Evolutionary conservation across 352 stramenopile genomes (phyloP), one percentile per base, ranked within the genome.

Genomic region (Pythium aristosporum): DNA sequence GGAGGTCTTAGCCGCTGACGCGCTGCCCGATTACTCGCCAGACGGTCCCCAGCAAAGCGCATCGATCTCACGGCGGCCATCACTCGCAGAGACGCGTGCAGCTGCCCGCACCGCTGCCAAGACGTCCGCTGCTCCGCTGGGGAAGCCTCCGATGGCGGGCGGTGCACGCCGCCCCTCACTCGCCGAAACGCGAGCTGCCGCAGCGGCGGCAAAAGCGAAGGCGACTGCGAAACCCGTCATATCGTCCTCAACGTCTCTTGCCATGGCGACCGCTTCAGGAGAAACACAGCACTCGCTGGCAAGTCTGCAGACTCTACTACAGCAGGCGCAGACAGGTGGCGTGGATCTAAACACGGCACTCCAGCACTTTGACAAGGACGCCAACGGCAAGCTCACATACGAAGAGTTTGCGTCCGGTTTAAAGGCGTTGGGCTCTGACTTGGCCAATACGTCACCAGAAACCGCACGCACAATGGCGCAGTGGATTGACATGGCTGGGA

Each of bases 301-400:
- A 9, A 77, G 80, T 23, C 65, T 95, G 1, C 81, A 79, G 3
- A 67, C 65, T 2, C 41, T 93, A 13, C 57, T 95, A 2, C 28
- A 66, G n/a, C 72, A 57, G 18, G 82, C 82, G 9, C 64, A 79
- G 48, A 64, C 69, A 15, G 70, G 72, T n/a, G 81, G 73, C 1
- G 78, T 92, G 32, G 59, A 77, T 32, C 57, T 92, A 2, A 62
- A 77, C 11, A 59, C 73, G 8, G 78, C 80, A 5, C 92, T 96
- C 49, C 65, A 70, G n/a, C 83, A 92, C 63, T 94, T 96, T 53
- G 87, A 96, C 68, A 86, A 80, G 56, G 74, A 89, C 49, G 68
- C 72, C 11, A 87, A 80, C 15, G 82, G 80, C 4, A 49, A 71
- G 10, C 57, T 97, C 10, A 72, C 72, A 6, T 79, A 85, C 55